Evolutionary conservation across 805 yeast species (phyloP), one percentile per base, ranked within the genome.

Genomic region (Saccharomycopsis sp.): DNA sequence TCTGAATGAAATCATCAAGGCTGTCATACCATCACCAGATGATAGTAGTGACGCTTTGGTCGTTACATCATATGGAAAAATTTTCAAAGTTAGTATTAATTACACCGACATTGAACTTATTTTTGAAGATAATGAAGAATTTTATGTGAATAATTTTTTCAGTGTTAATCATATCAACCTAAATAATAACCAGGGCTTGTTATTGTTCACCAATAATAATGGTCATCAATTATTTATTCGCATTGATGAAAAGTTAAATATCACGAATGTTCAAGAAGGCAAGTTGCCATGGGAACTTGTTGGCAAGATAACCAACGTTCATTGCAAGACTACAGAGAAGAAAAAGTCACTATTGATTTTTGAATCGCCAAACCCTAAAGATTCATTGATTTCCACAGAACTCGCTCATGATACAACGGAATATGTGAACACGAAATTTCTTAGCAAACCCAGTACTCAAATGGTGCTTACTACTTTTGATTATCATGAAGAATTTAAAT

Each of bases 321-420:
- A 40, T 19, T 19, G 32, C 13, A 19, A 8, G 22, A 38, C 17
- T 2, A 27, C 23, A 6, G 23, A 4, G 13, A 33, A 19, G 4
- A 23, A 20, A 19, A 19, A 14, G 5, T 48, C 66, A 11, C 67
- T 66, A 38, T 33, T 77, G 0, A 56, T 83, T 14, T 56, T 72
- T 4, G 93, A 84, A 53, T 77, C 86, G 13, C 89, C 93, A 34
- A 78, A 81, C 54, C 80, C 83, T 1, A 64, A 61, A 3, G 78
- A 75, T 39, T 74, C 77, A 2, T 67, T 83, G 39, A 49, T 70
- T 3, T 57, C 77, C 22, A 45, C 54, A 0, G 55, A 58, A 1
- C 54, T 73, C 2, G 54, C 58, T 2, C 31, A 68, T 19, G 27
- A 17, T 2, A 3, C 24, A 38, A 6, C 20, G 26, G 1, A 24